Evolutionary conservation across 768 basidiomycete genomes (phyloP).

Genomic region (Collybia sp.): DNA sequence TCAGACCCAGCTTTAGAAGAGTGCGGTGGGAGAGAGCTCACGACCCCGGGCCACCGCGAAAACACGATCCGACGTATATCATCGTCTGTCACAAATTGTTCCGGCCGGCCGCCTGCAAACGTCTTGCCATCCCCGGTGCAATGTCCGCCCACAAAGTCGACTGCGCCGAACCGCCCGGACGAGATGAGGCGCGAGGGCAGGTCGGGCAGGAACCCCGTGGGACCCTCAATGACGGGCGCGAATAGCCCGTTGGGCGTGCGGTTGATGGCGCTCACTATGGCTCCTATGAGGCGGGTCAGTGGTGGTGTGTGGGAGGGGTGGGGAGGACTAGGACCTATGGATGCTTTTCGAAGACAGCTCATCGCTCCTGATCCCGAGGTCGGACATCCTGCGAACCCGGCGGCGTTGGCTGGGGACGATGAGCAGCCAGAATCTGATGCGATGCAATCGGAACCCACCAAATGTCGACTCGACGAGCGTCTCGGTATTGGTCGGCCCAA

Average conservation of each 20-base stretch:
- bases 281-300: conserved; percentile 16
- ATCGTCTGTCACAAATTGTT: conserved; percentile 32
- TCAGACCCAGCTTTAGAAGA: neutral
- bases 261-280: conserved; percentile 34
- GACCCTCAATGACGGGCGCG: conserved; percentile 23
- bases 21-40: conserved; percentile 9
- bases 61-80: conserved; percentile 30
- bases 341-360: conserved; percentile 31
- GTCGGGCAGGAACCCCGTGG: conserved; percentile 24
- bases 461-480: conserved; percentile 24
- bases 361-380: conserved; percentile 19
- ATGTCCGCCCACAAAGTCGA: conserved; percentile 35
- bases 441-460: conserved; percentile 17
- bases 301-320: neutral
- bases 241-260: conserved; percentile 23
- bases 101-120: conserved; percentile 31
- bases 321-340: conserved; percentile 16
- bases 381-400: conserved; percentile 23
- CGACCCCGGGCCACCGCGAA: conserved; percentile 29
- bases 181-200: conserved; percentile 31
- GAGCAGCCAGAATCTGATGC: neutral
- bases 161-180: conserved; percentile 22
- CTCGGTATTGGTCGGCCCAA: conserved; percentile 27
- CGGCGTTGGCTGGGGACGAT: conserved; percentile 18
- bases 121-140: conserved; percentile 39